These are phyloP conservation scores for Trametes coccinea DNA, from an alignment of 768 basidiomycete genomes.

Conservation along the genomic window DNA sequence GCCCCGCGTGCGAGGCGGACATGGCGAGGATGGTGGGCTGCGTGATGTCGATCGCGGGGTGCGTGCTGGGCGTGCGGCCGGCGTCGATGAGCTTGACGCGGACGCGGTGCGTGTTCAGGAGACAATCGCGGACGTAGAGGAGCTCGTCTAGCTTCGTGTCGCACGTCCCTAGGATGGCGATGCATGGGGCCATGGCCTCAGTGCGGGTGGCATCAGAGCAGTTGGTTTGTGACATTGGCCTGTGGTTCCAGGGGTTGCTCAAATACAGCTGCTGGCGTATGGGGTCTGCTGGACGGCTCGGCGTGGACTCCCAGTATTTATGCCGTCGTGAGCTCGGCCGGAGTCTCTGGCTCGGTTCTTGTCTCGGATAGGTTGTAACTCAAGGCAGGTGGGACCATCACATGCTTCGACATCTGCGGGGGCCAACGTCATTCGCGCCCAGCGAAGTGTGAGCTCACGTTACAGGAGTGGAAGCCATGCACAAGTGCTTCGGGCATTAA, in stretches of 20 bases:
- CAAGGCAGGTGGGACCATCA: slow-evolving; percentile 2
- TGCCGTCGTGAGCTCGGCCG: not conserved
- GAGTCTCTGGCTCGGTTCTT: not conserved
- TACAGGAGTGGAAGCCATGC: no score
- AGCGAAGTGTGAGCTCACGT: no score
- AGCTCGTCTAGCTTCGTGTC: slow-evolving; percentile 27
- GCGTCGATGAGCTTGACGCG: slow-evolving; percentile 24
- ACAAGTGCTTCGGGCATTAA: no score
- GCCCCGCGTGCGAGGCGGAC: not conserved
- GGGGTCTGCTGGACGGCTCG: not conserved
- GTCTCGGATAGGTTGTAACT: not conserved
- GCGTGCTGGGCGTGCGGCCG: slow-evolving; percentile 16
- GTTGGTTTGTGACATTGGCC: not conserved
- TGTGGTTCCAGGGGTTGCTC: not conserved
- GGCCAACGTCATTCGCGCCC: not conserved
- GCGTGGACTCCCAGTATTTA: not conserved
- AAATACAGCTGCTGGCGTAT: not conserved
- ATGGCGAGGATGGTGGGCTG: slow-evolving; percentile 16
- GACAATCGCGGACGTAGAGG: slow-evolving; percentile 18
- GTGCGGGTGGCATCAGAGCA: no score
- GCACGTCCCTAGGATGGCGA: slow-evolving; percentile 26
- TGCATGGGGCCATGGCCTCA: not conserved
- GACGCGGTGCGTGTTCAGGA: slow-evolving; percentile 9
- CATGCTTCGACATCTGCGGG: not conserved
- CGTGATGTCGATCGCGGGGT: slow-evolving; percentile 19